A percentile compares a stretch with the other conserved stretches of the same genome.
phyloP scores from a whole-genome alignment of 1,139 yeast genomes.

The Blastobotrys ciferrii region DNA sequence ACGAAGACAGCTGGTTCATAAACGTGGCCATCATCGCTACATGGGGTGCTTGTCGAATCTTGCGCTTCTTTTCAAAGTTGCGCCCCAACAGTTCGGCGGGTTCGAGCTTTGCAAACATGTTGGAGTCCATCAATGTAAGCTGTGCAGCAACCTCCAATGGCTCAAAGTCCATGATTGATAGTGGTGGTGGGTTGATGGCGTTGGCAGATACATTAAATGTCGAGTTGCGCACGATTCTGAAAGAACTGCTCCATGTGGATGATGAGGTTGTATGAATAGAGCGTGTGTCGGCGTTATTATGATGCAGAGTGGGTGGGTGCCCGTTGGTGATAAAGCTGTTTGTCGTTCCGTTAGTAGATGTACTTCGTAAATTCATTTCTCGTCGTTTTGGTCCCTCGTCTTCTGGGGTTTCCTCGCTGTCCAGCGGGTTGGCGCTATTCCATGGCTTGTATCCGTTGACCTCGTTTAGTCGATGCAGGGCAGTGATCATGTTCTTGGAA shows the following conservation, averaged over 20 bases:
- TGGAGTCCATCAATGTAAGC: constrained; percentile 74
- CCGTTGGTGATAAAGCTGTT: neutral
- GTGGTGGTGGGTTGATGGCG: constrained; percentile 4
- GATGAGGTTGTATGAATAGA: constrained; percentile 12
- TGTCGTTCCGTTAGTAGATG: neutral
- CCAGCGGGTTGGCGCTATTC: constrained; percentile 13
- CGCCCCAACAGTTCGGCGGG: constrained; percentile 75
- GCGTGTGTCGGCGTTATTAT: constrained; percentile 1
- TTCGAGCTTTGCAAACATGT: constrained; percentile 62
- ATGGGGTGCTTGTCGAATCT: constrained; percentile 63
- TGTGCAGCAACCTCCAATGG: constrained; percentile 84
- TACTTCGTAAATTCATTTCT: constrained; percentile 6
- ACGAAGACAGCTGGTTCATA: constrained; percentile 77
- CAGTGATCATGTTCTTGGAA: constrained; percentile 20
- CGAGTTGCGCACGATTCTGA: constrained; percentile 22
- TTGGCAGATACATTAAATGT: constrained; percentile 10
- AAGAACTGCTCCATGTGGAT: constrained; percentile 22
- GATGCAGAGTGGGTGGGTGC: neutral
- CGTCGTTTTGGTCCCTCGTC: constrained; percentile 7
- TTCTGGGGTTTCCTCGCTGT: constrained; percentile 3
- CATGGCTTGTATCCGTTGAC: constrained; percentile 19
- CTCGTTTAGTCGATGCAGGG: constrained; percentile 22
- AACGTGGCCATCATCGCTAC: constrained; percentile 65
- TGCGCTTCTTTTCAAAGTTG: constrained; percentile 65
- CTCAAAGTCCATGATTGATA: constrained; percentile 59